A percentile compares a stretch with the other conserved stretches of the same genome.
Conservation (phyloP, 257 asterid genomes). For the Solanum megistacrolobum region DNA sequence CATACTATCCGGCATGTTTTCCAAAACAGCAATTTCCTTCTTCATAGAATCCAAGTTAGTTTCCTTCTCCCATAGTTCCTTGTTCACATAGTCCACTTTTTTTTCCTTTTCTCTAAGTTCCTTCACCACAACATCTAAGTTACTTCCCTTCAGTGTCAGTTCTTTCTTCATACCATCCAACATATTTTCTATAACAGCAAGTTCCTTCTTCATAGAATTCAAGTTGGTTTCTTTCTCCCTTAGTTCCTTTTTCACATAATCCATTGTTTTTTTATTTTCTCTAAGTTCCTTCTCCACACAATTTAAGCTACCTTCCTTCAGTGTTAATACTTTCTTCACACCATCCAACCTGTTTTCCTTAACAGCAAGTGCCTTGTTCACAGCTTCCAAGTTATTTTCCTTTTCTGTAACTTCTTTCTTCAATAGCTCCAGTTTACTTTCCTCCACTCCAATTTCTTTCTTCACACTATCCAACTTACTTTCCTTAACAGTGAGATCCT, state of each 20-base stretch:
- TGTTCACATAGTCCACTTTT: not conserved
- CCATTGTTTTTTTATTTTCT: not conserved
- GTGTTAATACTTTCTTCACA: not conserved
- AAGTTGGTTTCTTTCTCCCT: not conserved
- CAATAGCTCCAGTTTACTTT: not conserved
- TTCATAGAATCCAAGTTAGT: not conserved
- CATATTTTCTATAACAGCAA: not conserved
- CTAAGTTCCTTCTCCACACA: not conserved
- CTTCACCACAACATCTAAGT: not conserved
- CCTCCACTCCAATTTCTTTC: not conserved
- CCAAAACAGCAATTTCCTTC: not conserved
- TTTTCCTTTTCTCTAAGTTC: not conserved
- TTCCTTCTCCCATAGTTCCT: not conserved
- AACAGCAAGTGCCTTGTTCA: not conserved
- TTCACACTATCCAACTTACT: not conserved
- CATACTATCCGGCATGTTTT: not conserved
- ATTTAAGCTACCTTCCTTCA: not conserved
- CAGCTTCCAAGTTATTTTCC: not conserved
- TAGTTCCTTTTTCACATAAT: not conserved
- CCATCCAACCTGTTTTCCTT: not conserved
- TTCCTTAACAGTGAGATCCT: not conserved
- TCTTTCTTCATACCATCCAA: conserved; percentile 1
- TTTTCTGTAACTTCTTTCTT: not conserved
- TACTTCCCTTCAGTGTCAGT: not conserved
- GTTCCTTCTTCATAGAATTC: not conserved